Evolutionary conservation across 169 alveolate genomes (phyloP).

Genomic region (Cyclospora cayetanensis): DNA sequence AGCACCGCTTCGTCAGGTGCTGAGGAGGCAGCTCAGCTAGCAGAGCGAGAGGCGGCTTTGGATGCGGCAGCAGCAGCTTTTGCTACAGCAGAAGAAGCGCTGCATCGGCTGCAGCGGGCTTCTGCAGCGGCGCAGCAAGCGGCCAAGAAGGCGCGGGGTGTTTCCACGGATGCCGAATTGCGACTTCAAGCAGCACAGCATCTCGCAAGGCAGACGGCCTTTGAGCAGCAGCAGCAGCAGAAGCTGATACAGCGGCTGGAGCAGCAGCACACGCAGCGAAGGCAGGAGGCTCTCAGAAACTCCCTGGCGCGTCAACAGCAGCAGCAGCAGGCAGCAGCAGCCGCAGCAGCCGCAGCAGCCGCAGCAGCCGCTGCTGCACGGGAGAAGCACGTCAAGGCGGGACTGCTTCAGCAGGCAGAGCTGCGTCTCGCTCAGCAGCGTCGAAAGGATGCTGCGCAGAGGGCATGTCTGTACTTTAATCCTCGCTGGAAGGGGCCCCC

Average conservation of each 20-base stretch:
- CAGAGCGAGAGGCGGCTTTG: conserved; percentile 1
- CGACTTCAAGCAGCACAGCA: conserved; percentile 21
- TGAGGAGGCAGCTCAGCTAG: background rate
- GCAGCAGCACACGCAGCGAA: conserved; percentile 40
- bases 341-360: background rate
- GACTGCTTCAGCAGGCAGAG: background rate
- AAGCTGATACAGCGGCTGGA: background rate
- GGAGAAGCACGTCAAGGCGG: background rate
- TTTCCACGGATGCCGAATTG: conserved; percentile 1
- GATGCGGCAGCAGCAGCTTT: conserved; percentile 38
- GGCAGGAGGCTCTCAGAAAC: background rate
- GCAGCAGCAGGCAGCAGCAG: background rate
- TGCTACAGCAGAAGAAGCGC: conserved; percentile 10
- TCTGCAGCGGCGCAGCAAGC: conserved; percentile 43
- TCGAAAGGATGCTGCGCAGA: background rate
- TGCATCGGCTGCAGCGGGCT: background rate
- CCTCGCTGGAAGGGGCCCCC: conserved; percentile 7
- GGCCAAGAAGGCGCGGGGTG: conserved; percentile 25
- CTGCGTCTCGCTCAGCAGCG: conserved; percentile 4
- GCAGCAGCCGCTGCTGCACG: background rate
- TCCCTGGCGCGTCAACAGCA: background rate
- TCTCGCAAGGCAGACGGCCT: background rate
- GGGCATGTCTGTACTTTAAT: background rate
- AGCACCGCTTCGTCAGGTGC: background rate
- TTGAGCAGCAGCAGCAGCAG: background rate